Base-by-base conservation (phyloP, 305 asterid species). In the Fraxinus velutina region DNA sequence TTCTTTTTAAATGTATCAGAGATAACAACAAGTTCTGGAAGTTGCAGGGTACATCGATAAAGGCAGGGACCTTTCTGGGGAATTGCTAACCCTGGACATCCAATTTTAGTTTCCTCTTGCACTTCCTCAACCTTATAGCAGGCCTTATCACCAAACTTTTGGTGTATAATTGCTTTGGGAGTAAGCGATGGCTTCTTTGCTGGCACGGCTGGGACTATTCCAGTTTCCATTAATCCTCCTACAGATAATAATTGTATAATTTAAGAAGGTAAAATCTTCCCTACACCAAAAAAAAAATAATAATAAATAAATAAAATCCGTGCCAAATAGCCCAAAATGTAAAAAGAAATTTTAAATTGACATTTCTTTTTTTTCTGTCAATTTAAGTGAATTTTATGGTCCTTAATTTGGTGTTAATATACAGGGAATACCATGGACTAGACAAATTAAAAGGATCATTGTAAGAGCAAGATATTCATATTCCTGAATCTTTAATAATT, bases 101-200 rank as follows among this genome's bases (percentile, higher is more conserved):
- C 93, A 85, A 86, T 90, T 80, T 87, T 86, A 76, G 80, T 57
- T 29, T 80, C 85, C 79, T 87, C 97, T 47, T 85, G 90, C 50
- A 95, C 96, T 89, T 92, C 99, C 87, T 95, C 99, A n/a, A 92
- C 92, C 87, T 75, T 87, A 85, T 91, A 95, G 81, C 34, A 55
- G 30, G 98, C 99, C 81, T 91, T 89, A 76, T 76, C 85, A 78
- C 95, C 97, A 82, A 88, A 95, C 78, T 79, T 92, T 82, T 94
- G 97, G 91, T 90, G 79, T 87, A 94, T 94, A 60, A 95, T 85
- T 22, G 97, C 93, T 89, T 95, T 95, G 27, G 99, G 95, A 1
- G 99, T 89, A 88, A 89, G 44, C 75, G 91, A 13, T 78, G 88
- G 15, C 89, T 89, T 92, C 86, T 91, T 93, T 12, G 88, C 64